Evolutionary conservation across 768 basidiomycete species (phyloP), one percentile per base, ranked within the genome.

Genomic region (Guyanaporus albipodus): DNA sequence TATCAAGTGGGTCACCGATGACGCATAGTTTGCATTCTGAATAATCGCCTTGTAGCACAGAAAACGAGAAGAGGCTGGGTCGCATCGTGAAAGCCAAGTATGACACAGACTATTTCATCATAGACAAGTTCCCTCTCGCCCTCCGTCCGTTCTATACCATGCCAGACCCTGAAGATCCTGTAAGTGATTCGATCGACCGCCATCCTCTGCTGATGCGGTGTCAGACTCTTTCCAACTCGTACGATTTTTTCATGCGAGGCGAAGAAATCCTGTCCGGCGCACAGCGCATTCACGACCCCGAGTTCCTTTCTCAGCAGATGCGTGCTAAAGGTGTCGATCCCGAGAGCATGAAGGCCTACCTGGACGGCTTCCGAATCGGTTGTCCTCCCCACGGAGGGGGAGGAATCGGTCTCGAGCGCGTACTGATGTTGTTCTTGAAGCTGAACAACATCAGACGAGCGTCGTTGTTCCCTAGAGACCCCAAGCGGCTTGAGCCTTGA

Each of bases 211-310:
- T 50, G 18, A 51, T 24, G 43, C 9, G 17, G 28, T 23, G 24
- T 18, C 59, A 94, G 87, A 83, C 81, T 8, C 74, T 96, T 32
- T 97, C 96, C 41, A 98, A 98, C 70, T 98, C 96, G 19, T 99
- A 98, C 68, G 96, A 99, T 71, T 98, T 99, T 73, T 98, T 99
- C 79, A 97, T 99, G 95, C 82, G 96, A 26, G 96, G 96, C 10
- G 93, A 99, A 70, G 96, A 99, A 68, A 98, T 99, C 61, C 77
- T 98, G 32, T 97, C 95, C 4, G 96, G 96, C 14, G 96, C 95
- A 22, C 96, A 99, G 67, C 92, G 96, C 69, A 85, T 98, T 45
- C 96, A 99, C 70, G 92, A 97, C 56, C 80, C 96, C 6, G 68
- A 70, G 10, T 72, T 97, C 43, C 81, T 98, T 51, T 74, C 73